Conservation (phyloP, 805 yeast species). For the Huiozyma naganishii region DNA sequence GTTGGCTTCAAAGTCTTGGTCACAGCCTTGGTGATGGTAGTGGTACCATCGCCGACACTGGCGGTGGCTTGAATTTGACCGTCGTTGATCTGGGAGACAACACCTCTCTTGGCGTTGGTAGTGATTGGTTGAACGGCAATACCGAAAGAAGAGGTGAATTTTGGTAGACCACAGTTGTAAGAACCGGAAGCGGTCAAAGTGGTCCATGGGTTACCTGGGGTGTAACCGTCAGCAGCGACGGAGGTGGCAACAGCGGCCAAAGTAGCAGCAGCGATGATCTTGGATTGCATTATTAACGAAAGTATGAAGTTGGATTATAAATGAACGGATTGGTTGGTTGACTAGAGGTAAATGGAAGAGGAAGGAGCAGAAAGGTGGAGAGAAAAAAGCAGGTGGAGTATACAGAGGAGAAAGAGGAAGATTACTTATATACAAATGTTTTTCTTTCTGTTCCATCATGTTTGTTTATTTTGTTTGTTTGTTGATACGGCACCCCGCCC, state of each 20-base stretch:
- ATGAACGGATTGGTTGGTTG: background rate
- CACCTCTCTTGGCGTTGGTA: slow-evolving; percentile 29
- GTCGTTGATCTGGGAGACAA: slow-evolving; percentile 34
- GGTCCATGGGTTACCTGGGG: slow-evolving; percentile 56
- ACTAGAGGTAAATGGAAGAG: background rate
- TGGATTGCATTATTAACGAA: slow-evolving; percentile 14
- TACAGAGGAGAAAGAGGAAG: background rate
- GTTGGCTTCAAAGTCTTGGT: slow-evolving; percentile 19
- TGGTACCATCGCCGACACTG: slow-evolving; percentile 29
- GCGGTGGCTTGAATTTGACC: slow-evolving; percentile 36
- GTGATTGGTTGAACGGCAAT: slow-evolving; percentile 43
- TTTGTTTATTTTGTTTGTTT: background rate
- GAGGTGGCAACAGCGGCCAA: slow-evolving; percentile 34
- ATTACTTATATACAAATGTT: background rate
- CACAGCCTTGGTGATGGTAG: slow-evolving; percentile 28
- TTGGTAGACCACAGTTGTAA: slow-evolving; percentile 45
- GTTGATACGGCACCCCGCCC: no score
- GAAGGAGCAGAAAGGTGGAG: background rate
- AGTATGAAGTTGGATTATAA: slow-evolving; percentile 1
- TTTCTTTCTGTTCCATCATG: background rate
- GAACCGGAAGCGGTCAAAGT: slow-evolving; percentile 57
- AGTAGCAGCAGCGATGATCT: slow-evolving; percentile 11
- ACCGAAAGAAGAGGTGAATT: slow-evolving; percentile 49
- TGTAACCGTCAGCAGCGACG: slow-evolving; percentile 43
- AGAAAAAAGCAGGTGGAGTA: background rate